These are phyloP conservation scores for Ceratocystis destructans DNA, from an alignment of 2,329 filamentous ascomycete species.

Conservation along the genomic window DNA sequence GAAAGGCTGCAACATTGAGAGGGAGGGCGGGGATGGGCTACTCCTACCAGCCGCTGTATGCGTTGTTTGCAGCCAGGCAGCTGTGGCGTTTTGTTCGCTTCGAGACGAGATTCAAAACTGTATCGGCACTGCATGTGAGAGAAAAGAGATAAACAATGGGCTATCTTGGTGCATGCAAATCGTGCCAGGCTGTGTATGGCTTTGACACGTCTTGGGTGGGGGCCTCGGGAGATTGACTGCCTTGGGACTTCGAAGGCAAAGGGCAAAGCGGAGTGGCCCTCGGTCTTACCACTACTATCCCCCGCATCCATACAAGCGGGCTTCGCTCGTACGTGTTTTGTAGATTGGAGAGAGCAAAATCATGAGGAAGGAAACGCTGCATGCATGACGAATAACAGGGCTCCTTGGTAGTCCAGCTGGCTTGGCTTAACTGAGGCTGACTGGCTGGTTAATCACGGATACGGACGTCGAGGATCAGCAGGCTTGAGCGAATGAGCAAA, in stretches of 20 bases:
- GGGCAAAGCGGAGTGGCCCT: background rate
- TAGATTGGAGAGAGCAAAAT: background rate
- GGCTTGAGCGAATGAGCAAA: background rate
- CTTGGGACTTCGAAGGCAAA: background rate
- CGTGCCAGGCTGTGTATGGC: background rate
- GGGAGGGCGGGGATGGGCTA: background rate
- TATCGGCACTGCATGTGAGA: background rate
- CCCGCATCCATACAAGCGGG: too few relatives aligned
- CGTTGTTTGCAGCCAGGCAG: background rate
- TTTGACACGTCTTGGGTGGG: background rate
- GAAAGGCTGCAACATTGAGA: background rate
- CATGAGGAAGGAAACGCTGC: background rate
- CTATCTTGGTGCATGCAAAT: background rate
- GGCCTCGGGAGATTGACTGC: background rate
- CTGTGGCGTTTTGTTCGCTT: constrained; percentile 2
- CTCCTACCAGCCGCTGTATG: background rate
- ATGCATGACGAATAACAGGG: background rate
- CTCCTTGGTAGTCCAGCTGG: background rate
- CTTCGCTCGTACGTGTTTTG: too few relatives aligned
- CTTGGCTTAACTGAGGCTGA: background rate
- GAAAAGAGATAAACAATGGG: background rate
- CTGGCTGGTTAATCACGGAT: background rate
- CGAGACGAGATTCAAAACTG: constrained; percentile 5
- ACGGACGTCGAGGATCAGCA: background rate
- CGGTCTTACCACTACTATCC: too few relatives aligned